Evolutionary conservation across 768 basidiomycete genomes (phyloP).

Genomic region (Sistotremastrum suecicum): DNA sequence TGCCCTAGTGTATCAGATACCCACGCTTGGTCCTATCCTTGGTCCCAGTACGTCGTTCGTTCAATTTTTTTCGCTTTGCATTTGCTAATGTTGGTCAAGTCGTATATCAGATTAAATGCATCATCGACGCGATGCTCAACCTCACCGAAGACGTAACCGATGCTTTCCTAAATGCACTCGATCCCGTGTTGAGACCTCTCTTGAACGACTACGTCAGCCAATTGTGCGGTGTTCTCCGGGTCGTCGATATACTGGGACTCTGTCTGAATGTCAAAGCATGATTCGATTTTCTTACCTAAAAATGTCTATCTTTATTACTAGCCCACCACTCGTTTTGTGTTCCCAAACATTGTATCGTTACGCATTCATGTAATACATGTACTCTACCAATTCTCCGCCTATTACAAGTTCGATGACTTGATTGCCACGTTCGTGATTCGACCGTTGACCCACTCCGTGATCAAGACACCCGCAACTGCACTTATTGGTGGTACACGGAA

Average conservation of each 20-base stretch:
- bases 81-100: conserved; percentile 21
- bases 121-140: conserved; percentile 37
- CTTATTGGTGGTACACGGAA: conserved; percentile 65
- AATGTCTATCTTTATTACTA: too few relatives aligned
- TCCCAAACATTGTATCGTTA: too few relatives aligned
- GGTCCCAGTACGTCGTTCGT: conserved; percentile 34
- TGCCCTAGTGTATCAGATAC: conserved; percentile 23
- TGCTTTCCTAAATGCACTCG: conserved; percentile 27
- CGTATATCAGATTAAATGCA: conserved; percentile 46
- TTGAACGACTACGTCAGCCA: not conserved
- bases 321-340: too few relatives aligned
- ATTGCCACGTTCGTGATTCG: conserved; percentile 20
- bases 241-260: too few relatives aligned
- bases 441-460: conserved; percentile 65
- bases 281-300: too few relatives aligned
- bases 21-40: conserved; percentile 33
- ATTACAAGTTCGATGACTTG: too few relatives aligned
- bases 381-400: too few relatives aligned
- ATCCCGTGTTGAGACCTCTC: conserved; percentile 19
- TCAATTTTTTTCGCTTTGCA: not conserved
- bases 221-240: too few relatives aligned
- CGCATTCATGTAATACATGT: too few relatives aligned
- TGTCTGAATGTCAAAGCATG: too few relatives aligned
- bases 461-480: conserved; percentile 76
- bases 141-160: conserved; percentile 34